phyloP scores from a whole-genome alignment of 306 rosid genomes.

The Myrica gale region DNA sequence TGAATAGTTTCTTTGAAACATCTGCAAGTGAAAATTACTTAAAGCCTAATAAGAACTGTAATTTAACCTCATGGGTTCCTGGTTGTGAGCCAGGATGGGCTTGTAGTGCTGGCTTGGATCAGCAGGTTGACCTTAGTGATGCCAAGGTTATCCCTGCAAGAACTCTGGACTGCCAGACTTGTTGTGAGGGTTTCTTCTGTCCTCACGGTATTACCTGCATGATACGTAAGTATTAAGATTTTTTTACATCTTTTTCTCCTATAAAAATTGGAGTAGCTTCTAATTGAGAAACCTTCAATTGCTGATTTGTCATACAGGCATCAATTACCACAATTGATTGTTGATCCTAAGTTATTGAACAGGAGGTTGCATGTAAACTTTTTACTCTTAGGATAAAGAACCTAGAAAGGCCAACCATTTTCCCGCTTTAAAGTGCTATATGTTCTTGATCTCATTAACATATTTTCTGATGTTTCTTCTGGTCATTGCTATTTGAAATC shows the following conservation, averaged over 20 bases:
- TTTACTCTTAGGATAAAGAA: neutral
- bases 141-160: slow-evolving; percentile 71
- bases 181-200: slow-evolving; percentile 95
- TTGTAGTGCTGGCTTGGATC: slow-evolving; percentile 51
- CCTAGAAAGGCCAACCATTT: neutral
- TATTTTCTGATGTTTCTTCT: slow-evolving; percentile 36
- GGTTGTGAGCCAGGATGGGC: slow-evolving; percentile 99
- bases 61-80: slow-evolving; percentile 83
- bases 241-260: slow-evolving; percentile 5
- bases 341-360: slow-evolving; percentile 5
- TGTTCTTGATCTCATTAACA: slow-evolving; percentile 7
- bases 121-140: slow-evolving; percentile 56
- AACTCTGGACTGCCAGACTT: slow-evolving; percentile 68
- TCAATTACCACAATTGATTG: slow-evolving; percentile 7
- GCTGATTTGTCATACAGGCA: slow-evolving; percentile 13
- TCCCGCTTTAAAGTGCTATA: neutral
- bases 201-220: slow-evolving; percentile 96
- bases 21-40: slow-evolving; percentile 52
- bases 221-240: slow-evolving; percentile 72
- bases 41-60: slow-evolving; percentile 84
- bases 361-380: neutral
- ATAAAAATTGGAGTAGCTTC: slow-evolving; percentile 25
- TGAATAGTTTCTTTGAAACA: slow-evolving; percentile 52
- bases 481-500: slow-evolving; percentile 32
- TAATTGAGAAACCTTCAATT: neutral